Conservation (phyloP, 108 stramenopile genomes). For the Cylindrotheca closterium region DNA sequence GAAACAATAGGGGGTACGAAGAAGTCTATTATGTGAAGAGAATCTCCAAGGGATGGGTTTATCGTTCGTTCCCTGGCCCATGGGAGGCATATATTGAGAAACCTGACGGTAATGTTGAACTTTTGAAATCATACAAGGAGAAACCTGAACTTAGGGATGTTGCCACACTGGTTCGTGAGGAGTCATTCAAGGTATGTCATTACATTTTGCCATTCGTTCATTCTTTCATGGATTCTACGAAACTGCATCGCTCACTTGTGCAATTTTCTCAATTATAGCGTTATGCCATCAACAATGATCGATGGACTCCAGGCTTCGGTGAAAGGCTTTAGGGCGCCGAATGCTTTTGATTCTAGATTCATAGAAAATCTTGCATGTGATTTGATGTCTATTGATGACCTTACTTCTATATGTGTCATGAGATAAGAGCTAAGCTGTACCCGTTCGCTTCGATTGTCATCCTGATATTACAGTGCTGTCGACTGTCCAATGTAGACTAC, state of each 20-base stretch:
- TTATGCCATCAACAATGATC: conserved; percentile 88
- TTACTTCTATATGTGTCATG: too few species aligned
- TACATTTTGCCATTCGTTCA: background rate
- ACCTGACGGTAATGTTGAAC: conserved; percentile 78
- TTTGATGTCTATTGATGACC: too few species aligned
- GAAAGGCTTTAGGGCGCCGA: conserved; percentile 8
- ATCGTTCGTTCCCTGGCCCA: conserved; percentile 74
- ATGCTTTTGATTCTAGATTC: background rate
- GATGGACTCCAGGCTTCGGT: conserved; percentile 58
- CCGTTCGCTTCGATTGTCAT: too few species aligned
- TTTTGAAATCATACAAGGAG: conserved; percentile 68
- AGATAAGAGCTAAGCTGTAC: too few species aligned
- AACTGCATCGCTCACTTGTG: too few species aligned
- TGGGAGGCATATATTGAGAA: conserved; percentile 89
- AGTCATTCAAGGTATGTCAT: conserved; percentile 54
- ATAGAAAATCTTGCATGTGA: too few species aligned
- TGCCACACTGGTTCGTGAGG: conserved; percentile 80
- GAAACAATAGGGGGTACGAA: conserved; percentile 76
- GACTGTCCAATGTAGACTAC: too few species aligned
- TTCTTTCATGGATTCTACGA: too few species aligned
- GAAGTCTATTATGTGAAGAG: conserved; percentile 86
- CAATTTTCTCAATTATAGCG: conserved; percentile 8
- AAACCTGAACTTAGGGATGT: conserved; percentile 78
- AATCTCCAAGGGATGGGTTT: conserved; percentile 87
- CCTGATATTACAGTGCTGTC: too few species aligned